Conservation (phyloP, 768 basidiomycete species). For the Agaricus blazei region DNA sequence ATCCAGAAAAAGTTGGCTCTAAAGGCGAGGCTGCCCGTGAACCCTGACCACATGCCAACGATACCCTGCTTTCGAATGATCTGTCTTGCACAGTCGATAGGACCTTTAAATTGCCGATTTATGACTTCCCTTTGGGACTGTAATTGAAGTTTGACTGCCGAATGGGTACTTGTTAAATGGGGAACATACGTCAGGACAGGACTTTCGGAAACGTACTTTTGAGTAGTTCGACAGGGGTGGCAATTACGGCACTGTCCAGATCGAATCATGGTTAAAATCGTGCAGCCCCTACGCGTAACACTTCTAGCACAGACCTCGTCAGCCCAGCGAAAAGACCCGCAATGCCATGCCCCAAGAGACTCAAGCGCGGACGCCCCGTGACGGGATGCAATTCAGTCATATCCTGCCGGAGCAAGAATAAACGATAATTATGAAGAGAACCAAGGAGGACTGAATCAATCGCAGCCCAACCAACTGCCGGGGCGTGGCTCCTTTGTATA, state of each 20-base stretch:
- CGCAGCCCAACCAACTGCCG: slow-evolving; percentile 68
- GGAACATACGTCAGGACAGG: slow-evolving; percentile 35
- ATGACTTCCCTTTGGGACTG: slow-evolving; percentile 47
- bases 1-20: slow-evolving; percentile 76
- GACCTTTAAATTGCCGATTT: slow-evolving; percentile 59
- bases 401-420: slow-evolving; percentile 47
- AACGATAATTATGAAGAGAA: slow-evolving; percentile 67
- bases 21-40: slow-evolving; percentile 68
- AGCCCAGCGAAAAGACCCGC: slow-evolving; percentile 66
- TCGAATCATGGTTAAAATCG: slow-evolving; percentile 6
- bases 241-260: slow-evolving; percentile 50
- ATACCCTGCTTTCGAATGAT: slow-evolving; percentile 59
- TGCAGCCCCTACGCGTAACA: not conserved
- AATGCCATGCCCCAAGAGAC: slow-evolving; percentile 58
- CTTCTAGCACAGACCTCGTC: slow-evolving; percentile 47
- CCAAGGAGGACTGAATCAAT: slow-evolving; percentile 69
- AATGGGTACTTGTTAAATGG: slow-evolving; percentile 28
- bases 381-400: slow-evolving; percentile 47
- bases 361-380: slow-evolving; percentile 45
- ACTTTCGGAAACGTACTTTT: slow-evolving; percentile 42
- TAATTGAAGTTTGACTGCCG: slow-evolving; percentile 60
- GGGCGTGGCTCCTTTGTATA: slow-evolving; percentile 77
- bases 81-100: slow-evolving; percentile 61
- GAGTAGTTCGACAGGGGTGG: slow-evolving; percentile 74
- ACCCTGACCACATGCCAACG: slow-evolving; percentile 68